phyloP scores from a whole-genome alignment of 257 asterid genomes.

The Forsythia suspensa region DNA sequence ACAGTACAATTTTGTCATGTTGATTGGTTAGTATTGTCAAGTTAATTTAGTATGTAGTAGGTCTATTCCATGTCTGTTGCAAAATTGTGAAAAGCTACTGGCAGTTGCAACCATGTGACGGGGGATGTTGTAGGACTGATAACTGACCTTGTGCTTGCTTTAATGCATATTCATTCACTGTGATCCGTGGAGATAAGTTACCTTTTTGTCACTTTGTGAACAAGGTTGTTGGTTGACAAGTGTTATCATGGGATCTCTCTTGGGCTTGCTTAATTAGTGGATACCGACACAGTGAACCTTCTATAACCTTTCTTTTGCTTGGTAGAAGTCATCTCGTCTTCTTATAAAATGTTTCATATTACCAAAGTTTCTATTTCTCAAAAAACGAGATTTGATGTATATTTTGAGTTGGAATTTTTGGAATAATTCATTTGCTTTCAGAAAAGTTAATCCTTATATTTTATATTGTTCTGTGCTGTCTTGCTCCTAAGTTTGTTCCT shows the following conservation, averaged over 20 bases:
- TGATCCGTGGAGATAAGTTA: background rate
- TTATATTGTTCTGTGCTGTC: background rate
- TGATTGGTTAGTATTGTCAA: too few species aligned
- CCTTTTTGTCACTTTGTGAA: too few species aligned
- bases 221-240: too few species aligned
- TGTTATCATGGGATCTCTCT: background rate
- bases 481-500: background rate
- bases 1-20: too few species aligned
- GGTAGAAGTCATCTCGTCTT: background rate
- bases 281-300: background rate
- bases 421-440: background rate
- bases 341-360: background rate
- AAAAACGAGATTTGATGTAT: too few species aligned
- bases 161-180: background rate
- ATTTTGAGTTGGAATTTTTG: too few species aligned
- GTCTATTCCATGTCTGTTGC: too few species aligned
- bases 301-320: background rate
- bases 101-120: too few species aligned
- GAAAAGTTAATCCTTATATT: background rate
- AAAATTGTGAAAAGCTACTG: too few species aligned
- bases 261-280: background rate
- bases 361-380: background rate
- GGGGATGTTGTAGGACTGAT: too few species aligned
- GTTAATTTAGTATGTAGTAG: too few species aligned
- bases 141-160: background rate